Percentiles rank a stretch among this genome's conserved stretches.
phyloP scores from a whole-genome alignment of 495 filamentous ascomycete genomes.

The Aspergillus coremiiformis region DNA sequence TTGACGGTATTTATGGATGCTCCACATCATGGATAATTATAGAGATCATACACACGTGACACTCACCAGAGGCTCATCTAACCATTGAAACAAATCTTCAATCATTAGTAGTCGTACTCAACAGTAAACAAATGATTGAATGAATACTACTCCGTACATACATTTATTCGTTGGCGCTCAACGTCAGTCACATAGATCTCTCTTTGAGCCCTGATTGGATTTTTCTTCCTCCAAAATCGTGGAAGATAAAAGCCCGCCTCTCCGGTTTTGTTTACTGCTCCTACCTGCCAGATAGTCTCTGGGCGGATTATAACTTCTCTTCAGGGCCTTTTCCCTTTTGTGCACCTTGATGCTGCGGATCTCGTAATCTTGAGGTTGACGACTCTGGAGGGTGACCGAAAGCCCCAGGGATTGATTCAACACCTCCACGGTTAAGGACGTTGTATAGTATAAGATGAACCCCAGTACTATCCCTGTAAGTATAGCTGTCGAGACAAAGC shows the following conservation, averaged over 20 bases:
- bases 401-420: slow-evolving; percentile 3
- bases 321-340: background rate
- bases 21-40: no score
- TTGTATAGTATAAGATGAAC: slow-evolving; percentile 38
- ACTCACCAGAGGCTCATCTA: no score
- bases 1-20: background rate
- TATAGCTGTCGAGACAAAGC: slow-evolving; percentile 54
- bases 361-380: background rate
- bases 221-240: slow-evolving; percentile 65
- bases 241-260: slow-evolving; percentile 39
- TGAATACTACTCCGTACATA: no score
- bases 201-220: slow-evolving; percentile 22
- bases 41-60: no score
- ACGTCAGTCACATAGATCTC: background rate
- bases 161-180: background rate
- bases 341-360: slow-evolving; percentile 5
- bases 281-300: slow-evolving; percentile 29
- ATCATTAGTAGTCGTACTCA: no score
- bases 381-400: background rate
- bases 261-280: slow-evolving; percentile 23
- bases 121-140: no score
- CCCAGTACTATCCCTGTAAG: slow-evolving; percentile 50
- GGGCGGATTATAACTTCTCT: slow-evolving; percentile 5
- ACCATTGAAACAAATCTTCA: no score
- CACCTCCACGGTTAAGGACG: slow-evolving; percentile 6